phyloP scores from a whole-genome alignment of 768 basidiomycete species.

The Amanita thiersii region DNA sequence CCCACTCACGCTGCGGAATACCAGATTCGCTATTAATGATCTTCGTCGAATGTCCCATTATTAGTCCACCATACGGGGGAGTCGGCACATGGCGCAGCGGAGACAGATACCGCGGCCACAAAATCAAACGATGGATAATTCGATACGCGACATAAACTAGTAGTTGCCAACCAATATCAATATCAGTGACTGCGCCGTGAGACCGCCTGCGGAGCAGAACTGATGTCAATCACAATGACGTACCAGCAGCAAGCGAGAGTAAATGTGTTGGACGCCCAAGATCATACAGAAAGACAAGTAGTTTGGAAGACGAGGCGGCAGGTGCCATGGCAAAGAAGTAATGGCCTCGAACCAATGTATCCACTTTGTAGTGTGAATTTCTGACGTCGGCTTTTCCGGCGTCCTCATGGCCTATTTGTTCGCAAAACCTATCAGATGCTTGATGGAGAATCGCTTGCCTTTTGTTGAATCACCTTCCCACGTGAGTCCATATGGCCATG shows the following conservation, averaged over 20 bases:
- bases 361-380: no score
- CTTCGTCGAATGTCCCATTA: conserved; percentile 29
- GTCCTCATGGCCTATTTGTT: no score
- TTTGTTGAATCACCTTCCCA: no score
- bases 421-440: no score
- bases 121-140: conserved; percentile 19
- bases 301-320: no score
- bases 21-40: conserved; percentile 33
- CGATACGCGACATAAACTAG: conserved; percentile 10
- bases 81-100: conserved; percentile 29
- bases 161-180: background rate
- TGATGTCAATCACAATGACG: conserved; percentile 6
- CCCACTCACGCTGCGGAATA: conserved; percentile 37
- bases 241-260: conserved; percentile 5
- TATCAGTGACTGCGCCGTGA: background rate
- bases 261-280: background rate
- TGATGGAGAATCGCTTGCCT: no score
- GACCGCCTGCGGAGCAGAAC: no score
- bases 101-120: conserved; percentile 26
- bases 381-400: no score
- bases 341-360: no score
- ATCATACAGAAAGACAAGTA: background rate
- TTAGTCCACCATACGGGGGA: conserved; percentile 21
- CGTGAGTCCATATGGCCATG: no score
- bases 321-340: no score